A percentile compares a stretch with the other conserved stretches of the same genome.
phyloP scores from a whole-genome alignment of 352 stramenopile species.

The Phytopythium kandeliae region DNA sequence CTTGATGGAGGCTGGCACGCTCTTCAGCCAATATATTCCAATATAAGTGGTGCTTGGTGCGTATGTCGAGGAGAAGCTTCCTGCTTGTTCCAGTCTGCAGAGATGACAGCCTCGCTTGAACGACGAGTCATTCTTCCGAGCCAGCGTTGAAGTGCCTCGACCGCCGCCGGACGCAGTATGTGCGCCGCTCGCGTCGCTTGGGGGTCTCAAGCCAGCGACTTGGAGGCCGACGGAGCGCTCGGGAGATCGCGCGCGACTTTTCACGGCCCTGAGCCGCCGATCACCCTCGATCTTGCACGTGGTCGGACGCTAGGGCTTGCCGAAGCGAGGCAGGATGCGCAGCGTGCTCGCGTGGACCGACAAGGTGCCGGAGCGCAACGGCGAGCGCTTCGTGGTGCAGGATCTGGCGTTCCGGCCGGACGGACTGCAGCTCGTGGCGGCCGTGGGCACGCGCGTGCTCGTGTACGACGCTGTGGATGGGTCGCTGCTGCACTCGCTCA shows the following conservation, averaged over 20 bases:
- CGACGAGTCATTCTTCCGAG: neutral
- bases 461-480: slow-evolving; percentile 90
- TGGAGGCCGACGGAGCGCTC: neutral
- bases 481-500: slow-evolving; percentile 89
- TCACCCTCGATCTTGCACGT: too few species aligned
- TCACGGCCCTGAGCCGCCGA: neutral
- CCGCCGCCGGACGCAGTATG: too few species aligned
- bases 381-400: slow-evolving; percentile 81
- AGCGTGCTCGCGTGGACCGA: slow-evolving; percentile 81
- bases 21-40: neutral
- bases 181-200: neutral
- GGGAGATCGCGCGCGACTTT: slow-evolving; percentile 2
- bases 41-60: neutral
- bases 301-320: too few species aligned
- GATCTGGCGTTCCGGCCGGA: slow-evolving; percentile 90
- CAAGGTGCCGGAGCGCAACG: slow-evolving; percentile 84
- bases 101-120: neutral
- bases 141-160: neutral
- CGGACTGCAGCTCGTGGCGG: slow-evolving; percentile 85
- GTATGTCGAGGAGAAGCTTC: too few species aligned
- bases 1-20: too few species aligned
- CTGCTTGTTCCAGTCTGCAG: neutral
- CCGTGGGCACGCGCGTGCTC: slow-evolving; percentile 88
- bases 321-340: slow-evolving; percentile 56
- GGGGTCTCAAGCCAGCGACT: neutral